These are phyloP conservation scores for Stereocaulon alpinum DNA, from an alignment of 495 filamentous ascomycete species.

Conservation along the genomic window DNA sequence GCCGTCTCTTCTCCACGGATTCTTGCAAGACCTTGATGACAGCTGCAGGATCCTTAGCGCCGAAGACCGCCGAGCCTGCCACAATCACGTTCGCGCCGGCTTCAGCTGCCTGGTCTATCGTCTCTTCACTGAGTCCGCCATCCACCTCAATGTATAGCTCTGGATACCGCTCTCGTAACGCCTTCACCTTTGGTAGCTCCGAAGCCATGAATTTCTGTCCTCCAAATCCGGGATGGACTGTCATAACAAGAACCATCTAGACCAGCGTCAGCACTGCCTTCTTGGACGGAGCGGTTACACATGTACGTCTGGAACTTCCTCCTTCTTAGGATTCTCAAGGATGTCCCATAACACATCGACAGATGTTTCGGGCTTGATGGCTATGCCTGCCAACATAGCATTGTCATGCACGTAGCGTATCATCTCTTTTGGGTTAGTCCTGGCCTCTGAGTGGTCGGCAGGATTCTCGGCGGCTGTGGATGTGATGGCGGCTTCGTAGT, in stretches of 20 bases:
- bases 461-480: slow-evolving; percentile 77
- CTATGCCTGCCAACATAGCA: slow-evolving; percentile 86
- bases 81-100: slow-evolving; percentile 98
- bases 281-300: slow-evolving; percentile 1
- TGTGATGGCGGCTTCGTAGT: slow-evolving; percentile 89
- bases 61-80: slow-evolving; percentile 93
- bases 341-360: slow-evolving; percentile 90
- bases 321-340: slow-evolving; percentile 55
- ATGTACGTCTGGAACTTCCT: slow-evolving; percentile 82
- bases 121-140: slow-evolving; percentile 76
- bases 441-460: slow-evolving; percentile 49
- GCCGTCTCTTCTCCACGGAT: slow-evolving; percentile 48
- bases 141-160: slow-evolving; percentile 95
- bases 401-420: slow-evolving; percentile 81
- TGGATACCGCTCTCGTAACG: slow-evolving; percentile 73
- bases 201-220: slow-evolving; percentile 97
- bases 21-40: slow-evolving; percentile 73
- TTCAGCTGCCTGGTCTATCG: slow-evolving; percentile 88
- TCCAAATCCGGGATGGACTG: slow-evolving; percentile 93
- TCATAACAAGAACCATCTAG: slow-evolving; percentile 98
- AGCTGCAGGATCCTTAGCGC: slow-evolving; percentile 73
- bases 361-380: slow-evolving; percentile 84
- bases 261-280: slow-evolving; percentile 6
- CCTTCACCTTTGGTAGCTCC: slow-evolving; percentile 84
- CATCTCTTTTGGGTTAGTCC: slow-evolving; percentile 71